Conservation (phyloP, 345 rosid genomes). For the Noccaea caerulescens region DNA sequence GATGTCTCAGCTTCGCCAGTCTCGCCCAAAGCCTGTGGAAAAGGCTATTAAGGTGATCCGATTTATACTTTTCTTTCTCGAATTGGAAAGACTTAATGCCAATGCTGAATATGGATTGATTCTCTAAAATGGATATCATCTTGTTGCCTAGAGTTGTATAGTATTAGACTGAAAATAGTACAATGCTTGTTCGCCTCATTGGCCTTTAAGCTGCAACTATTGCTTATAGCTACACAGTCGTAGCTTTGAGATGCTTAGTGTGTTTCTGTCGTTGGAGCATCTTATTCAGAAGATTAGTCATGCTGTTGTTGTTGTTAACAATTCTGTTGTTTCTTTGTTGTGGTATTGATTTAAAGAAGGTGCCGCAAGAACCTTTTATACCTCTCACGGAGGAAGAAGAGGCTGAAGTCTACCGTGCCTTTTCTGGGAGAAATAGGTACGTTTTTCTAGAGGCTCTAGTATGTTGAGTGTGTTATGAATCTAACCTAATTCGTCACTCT, state of each 20-base stretch:
- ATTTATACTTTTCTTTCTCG: background rate
- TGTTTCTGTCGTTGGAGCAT: background rate
- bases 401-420: slow-evolving; percentile 57
- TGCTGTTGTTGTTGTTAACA: slow-evolving; percentile 24
- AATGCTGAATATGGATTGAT: slow-evolving; percentile 13
- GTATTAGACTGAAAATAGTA: background rate
- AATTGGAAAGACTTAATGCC: background rate
- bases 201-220: slow-evolving; percentile 3
- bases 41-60: slow-evolving; percentile 46
- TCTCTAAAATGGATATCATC: slow-evolving; percentile 6
- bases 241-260: slow-evolving; percentile 4
- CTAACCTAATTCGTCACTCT: slow-evolving; percentile 13
- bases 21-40: slow-evolving; percentile 57
- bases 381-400: slow-evolving; percentile 80
- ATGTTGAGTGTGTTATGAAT: slow-evolving; percentile 2
- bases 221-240: slow-evolving; percentile 1
- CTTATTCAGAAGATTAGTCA: background rate
- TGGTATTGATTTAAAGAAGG: slow-evolving; percentile 50
- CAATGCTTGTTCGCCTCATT: slow-evolving; percentile 20
- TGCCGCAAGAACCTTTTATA: slow-evolving; percentile 65
- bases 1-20: slow-evolving; percentile 43
- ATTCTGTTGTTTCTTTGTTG: slow-evolving; percentile 24
- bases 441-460: slow-evolving; percentile 6
- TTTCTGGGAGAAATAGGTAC: slow-evolving; percentile 66
- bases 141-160: background rate